Base-by-base conservation (phyloP, 2,329 filamentous ascomycete genomes). In the Aspergillus thermomutatus region DNA sequence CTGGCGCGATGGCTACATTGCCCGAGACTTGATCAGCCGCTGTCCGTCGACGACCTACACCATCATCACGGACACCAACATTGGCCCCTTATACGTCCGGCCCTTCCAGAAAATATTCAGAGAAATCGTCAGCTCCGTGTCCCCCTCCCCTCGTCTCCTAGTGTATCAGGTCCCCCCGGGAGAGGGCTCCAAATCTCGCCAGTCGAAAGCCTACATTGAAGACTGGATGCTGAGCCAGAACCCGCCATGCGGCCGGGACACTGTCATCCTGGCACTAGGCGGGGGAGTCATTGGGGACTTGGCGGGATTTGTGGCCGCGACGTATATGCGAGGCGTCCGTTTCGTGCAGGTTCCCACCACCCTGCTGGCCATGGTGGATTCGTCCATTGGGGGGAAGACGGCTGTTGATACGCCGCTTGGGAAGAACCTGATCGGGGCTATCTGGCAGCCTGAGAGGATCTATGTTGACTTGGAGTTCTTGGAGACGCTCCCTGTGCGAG, bases 291-390 rank as follows among this genome's bases (percentile, higher is more conserved):
- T 99, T 75, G 94, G 94, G 28, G 94, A 99, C 75, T 89, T 99
- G 89, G 92, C 96, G 62, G 94, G 94, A 52, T 99, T 96, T 72
- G 92, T 97, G 52, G 94, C 94, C 21, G 92, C 94, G 41, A 99
- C 94, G 40, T 99, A 97, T 78, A 99, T 99, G 94, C 88, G 94
- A 65, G 94, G 94, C 55, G 88, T 99, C 60, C 90, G 90, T 64
- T 96, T 96, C 72, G 92, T 97, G 46, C 94, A 99, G 76, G 92
- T 99, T 49, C 94, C 94, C 1, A 99, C 94, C 8, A 96, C 92
- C 0, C 80, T 99, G 56, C 82, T 99, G 52, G 87, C 94, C 62
- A 99, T 99, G 94, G 94, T 99, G 45, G 94, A 99, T 76, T 97
- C 93, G 47, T 96, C 92, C 37, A 97, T 99, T 70, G 94, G 94